Evolutionary conservation across 177 flowering plant species (phyloP).

Genomic region (Telopea speciosissima): DNA sequence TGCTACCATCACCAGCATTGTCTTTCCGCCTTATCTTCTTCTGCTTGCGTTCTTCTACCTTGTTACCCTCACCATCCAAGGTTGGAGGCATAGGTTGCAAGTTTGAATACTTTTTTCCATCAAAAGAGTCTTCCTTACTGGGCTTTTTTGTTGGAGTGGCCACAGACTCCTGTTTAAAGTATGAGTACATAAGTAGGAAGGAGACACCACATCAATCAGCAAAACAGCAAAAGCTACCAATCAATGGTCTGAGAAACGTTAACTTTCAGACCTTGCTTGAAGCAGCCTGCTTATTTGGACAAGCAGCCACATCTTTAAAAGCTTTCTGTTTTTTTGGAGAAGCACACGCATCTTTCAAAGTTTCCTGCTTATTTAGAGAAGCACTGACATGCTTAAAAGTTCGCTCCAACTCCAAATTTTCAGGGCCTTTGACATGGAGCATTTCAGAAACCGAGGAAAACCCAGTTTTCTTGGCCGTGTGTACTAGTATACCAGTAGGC

Average conservation of each 20-base stretch:
- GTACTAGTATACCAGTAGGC: conserved; percentile 68
- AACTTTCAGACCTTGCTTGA: conserved; percentile 21
- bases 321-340: neutral
- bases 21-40: conserved; percentile 14
- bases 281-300: conserved; percentile 17
- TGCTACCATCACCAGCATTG: conserved; percentile 3
- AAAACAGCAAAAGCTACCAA: too few relatives aligned
- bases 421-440: conserved; percentile 39
- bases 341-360: neutral
- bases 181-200: neutral
- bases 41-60: conserved; percentile 18
- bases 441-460: conserved; percentile 67
- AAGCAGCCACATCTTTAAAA: conserved; percentile 4
- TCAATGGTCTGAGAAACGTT: neutral
- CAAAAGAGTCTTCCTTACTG: conserved; percentile 53
- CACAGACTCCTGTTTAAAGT: conserved; percentile 25
- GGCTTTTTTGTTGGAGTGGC: conserved; percentile 29
- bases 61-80: conserved; percentile 11
- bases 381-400: neutral
- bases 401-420: conserved; percentile 10
- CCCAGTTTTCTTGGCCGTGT: conserved; percentile 60
- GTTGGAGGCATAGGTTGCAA: conserved; percentile 7
- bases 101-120: conserved; percentile 25
- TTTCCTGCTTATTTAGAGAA: neutral
- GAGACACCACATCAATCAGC: neutral